Conservation (phyloP, 2,329 filamentous ascomycete genomes). For the Scytalidium sp. region DNA sequence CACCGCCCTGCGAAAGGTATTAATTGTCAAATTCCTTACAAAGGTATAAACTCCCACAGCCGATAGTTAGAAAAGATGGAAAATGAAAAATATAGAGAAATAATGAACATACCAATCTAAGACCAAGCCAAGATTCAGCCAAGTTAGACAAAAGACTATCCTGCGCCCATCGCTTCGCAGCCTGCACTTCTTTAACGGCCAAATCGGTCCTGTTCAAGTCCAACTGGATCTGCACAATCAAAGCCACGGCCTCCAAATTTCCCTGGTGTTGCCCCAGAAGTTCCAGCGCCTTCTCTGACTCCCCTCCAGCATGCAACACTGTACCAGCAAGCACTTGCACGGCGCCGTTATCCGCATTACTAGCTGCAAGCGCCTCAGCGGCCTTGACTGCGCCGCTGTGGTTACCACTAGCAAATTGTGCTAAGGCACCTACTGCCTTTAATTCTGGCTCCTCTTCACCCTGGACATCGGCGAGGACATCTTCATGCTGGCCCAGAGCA, state of each 20-base stretch:
- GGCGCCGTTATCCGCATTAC: constrained; percentile 67
- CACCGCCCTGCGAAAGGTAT: constrained; percentile 66
- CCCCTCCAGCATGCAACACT: constrained; percentile 74
- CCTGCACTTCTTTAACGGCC: constrained; percentile 82
- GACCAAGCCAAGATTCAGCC: constrained; percentile 90
- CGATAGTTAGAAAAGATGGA: too few relatives aligned
- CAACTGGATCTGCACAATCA: constrained; percentile 90
- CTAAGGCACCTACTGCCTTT: constrained; percentile 72
- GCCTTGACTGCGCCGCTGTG: constrained; percentile 58
- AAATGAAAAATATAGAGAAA: not conserved
- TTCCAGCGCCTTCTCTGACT: constrained; percentile 80
- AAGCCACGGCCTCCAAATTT: constrained; percentile 75
- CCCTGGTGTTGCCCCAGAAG: constrained; percentile 82
- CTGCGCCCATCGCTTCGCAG: constrained; percentile 90
- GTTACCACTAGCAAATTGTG: constrained; percentile 61
- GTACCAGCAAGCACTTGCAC: constrained; percentile 84
- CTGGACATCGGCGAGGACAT: constrained; percentile 68
- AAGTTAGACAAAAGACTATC: constrained; percentile 92
- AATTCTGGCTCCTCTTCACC: constrained; percentile 68
- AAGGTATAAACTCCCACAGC: too few relatives aligned
- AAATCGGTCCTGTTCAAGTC: constrained; percentile 89
- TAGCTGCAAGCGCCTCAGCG: constrained; percentile 65
- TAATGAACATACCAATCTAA: constrained; percentile 66
- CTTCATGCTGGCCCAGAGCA: constrained; percentile 73
- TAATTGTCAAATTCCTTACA: too few relatives aligned